These are phyloP conservation scores for Neoarthrinium moseri DNA, from an alignment of 2,329 filamentous ascomycete genomes.

Conservation along the genomic window DNA sequence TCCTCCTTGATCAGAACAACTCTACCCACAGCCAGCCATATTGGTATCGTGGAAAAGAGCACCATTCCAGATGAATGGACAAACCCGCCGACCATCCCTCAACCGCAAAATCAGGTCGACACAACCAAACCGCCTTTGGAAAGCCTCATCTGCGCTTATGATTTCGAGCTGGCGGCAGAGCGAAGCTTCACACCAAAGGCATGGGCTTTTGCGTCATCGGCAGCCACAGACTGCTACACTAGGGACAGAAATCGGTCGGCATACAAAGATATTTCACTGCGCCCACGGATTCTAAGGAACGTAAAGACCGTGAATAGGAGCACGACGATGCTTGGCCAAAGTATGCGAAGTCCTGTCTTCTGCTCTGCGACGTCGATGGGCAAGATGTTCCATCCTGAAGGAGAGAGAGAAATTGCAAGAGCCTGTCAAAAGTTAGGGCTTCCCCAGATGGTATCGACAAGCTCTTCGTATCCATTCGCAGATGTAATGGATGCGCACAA, in stretches of 20 bases:
- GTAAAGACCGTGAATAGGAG: not conserved
- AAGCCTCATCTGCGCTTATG: constrained; percentile 11
- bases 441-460: constrained; percentile 13
- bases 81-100: constrained; percentile 14
- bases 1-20: constrained; percentile 37
- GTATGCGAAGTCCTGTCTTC: constrained; percentile 9
- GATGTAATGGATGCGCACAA: constrained; percentile 5
- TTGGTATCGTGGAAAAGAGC: constrained; percentile 47
- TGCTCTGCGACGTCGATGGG: constrained; percentile 13
- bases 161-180: constrained; percentile 13
- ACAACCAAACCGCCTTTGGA: constrained; percentile 8
- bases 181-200: constrained; percentile 9
- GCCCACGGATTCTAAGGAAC: constrained; percentile 10
- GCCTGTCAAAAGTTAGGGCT: constrained; percentile 6
- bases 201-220: constrained; percentile 8
- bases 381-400: constrained; percentile 12
- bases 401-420: constrained; percentile 9
- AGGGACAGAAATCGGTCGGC: constrained; percentile 4
- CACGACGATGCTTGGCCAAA: constrained; percentile 11
- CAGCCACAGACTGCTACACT: constrained; percentile 8
- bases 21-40: constrained; percentile 42
- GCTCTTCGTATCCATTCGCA: constrained; percentile 7
- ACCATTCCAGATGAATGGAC: constrained; percentile 49
- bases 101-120: not conserved
- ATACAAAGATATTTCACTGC: constrained; percentile 6